Base-by-base conservation (phyloP, 345 rosid species). In the Nasturtium officinale region DNA sequence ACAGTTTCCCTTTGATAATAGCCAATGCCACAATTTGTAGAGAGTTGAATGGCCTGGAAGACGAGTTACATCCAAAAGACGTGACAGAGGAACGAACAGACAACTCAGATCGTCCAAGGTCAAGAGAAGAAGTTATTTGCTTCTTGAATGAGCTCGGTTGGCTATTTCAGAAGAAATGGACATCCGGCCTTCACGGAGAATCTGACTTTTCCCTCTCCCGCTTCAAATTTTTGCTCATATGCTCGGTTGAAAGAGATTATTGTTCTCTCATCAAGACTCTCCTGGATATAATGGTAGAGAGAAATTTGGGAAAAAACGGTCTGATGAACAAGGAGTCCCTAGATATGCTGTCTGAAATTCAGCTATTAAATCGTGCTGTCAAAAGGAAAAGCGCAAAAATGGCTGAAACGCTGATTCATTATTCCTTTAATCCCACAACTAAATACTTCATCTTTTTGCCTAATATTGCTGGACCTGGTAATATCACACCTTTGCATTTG, bases 131-230 rank as follows among this genome's bases (percentile, higher is more conserved):
- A 83, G 79, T 83, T 69, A n/a, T 88, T 46, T 90, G 85, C 75
- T 92, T 85, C 76, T 78, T 92, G 74, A 88, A 90, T 35, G 96
- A 92, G 78, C 96, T 92, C 10, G 98, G 98, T 30, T 92, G 98
- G 98, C 81, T 92, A 4, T 92, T 92, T 47, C 98, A 89, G 76
- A 83, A 79, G 77, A 83, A 72, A 54, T 57, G 65, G 37, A n/a
- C 61, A 7, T 67, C 77, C 12, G 48, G 77, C 1, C 26, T 48
- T 30, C 72, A 29, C n/a, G 77, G 56, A 78, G 38, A 48, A 28
- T 82, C 80, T 12, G 81, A 80, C 65, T 85, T 72, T 75, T 82
- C 94, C 13, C 77, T 88, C 32, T 7, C 64, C 29, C 94, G 98
- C 18, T 90, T 88, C 78, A 92, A 85, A 55, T 88, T 84, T 81